Evolutionary conservation across 352 stramenopile genomes (phyloP).

Genomic region (Globisporangium sylvaticum): DNA sequence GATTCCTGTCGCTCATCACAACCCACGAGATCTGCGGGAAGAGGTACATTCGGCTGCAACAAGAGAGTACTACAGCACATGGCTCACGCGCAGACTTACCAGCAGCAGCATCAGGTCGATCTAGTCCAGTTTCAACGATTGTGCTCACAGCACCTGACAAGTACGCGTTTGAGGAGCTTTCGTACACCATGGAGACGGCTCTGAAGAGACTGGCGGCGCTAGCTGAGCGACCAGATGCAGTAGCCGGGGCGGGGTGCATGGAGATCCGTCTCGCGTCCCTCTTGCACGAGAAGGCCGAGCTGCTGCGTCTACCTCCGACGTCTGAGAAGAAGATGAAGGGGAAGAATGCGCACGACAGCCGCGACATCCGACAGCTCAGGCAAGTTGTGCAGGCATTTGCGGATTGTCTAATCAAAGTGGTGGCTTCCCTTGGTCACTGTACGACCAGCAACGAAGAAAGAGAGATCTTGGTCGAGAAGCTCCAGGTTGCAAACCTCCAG

Average conservation of each 20-base stretch:
- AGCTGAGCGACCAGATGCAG: conserved; percentile 30
- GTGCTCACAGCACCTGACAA: conserved; percentile 28
- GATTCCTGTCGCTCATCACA: conserved; percentile 40
- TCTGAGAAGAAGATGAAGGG: not conserved
- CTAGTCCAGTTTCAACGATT: conserved; percentile 39
- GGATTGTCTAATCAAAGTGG: conserved; percentile 22
- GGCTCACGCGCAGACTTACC: not conserved
- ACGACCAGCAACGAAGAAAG: conserved; percentile 12
- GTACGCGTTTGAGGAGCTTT: conserved; percentile 43
- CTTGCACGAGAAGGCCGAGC: conserved; percentile 28
- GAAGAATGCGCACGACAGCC: conserved; percentile 1
- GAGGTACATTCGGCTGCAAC: conserved; percentile 31
- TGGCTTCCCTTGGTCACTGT: conserved; percentile 14
- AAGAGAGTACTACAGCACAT: not conserved
- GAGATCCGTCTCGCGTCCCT: conserved; percentile 46
- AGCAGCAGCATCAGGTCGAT: not conserved
- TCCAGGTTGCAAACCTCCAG: conserved; percentile 25
- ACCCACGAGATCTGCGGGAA: conserved; percentile 31
- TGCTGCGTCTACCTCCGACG: conserved; percentile 11
- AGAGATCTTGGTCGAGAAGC: conserved; percentile 16
- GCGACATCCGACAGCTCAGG: conserved; percentile 28
- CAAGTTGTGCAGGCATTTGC: conserved; percentile 27
- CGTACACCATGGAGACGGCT: conserved; percentile 32
- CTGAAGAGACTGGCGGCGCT: conserved; percentile 36
- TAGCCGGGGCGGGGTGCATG: conserved; percentile 46